Evolutionary conservation across 2,329 filamentous ascomycete species (phyloP).

Genomic region (Neonectria coccinea): DNA sequence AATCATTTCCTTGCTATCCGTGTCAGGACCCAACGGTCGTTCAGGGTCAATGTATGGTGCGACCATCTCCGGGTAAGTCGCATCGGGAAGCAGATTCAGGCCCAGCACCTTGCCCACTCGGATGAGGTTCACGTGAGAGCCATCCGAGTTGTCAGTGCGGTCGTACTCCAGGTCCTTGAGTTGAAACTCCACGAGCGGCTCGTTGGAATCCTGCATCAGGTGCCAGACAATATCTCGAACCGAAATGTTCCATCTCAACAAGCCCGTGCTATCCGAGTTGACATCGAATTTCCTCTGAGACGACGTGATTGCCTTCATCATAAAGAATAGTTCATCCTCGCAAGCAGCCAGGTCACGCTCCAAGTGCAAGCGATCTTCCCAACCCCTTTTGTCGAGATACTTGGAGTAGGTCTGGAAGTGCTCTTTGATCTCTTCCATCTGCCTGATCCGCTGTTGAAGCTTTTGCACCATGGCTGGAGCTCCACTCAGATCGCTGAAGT

Average conservation of each 20-base stretch:
- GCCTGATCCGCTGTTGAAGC: slow-evolving; percentile 90
- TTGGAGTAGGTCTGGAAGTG: slow-evolving; percentile 95
- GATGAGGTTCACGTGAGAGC: slow-evolving; percentile 93
- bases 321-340: slow-evolving; percentile 98
- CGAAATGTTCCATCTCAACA: slow-evolving; percentile 93
- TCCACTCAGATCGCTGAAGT: slow-evolving; percentile 96
- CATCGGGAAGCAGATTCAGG: slow-evolving; percentile 88
- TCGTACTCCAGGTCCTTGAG: slow-evolving; percentile 92
- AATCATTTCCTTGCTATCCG: slow-evolving; percentile 81
- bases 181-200: slow-evolving; percentile 93
- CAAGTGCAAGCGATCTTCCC: slow-evolving; percentile 89
- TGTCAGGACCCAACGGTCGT: slow-evolving; percentile 55
- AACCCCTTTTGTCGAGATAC: slow-evolving; percentile 87
- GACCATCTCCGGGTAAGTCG: slow-evolving; percentile 96
- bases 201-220: slow-evolving; percentile 85
- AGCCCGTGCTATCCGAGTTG: slow-evolving; percentile 77
- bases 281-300: slow-evolving; percentile 87
- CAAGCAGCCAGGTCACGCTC: slow-evolving; percentile 90
- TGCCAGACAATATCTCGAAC: slow-evolving; percentile 98
- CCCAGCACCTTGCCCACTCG: slow-evolving; percentile 90
- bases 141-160: slow-evolving; percentile 95
- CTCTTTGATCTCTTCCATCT: slow-evolving; percentile 94
- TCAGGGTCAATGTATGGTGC: slow-evolving; percentile 84
- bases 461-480: slow-evolving; percentile 92
- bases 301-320: slow-evolving; percentile 99